phyloP scores from a whole-genome alignment of 805 yeast species.

The Candida gorgasii region DNA sequence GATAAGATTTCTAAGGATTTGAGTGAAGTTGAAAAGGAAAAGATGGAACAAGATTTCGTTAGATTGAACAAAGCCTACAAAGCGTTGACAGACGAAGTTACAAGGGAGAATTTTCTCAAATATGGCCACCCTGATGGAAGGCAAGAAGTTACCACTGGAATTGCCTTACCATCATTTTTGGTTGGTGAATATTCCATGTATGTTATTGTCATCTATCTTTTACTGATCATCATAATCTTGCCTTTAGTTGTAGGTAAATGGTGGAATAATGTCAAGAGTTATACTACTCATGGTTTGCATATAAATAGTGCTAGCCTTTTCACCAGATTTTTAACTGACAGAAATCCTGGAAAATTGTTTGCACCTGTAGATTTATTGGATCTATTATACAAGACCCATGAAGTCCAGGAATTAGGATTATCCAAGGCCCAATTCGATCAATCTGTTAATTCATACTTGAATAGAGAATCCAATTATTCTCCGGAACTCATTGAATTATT shows the following conservation, averaged over 20 bases:
- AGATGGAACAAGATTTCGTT: slow-evolving; percentile 75
- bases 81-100: slow-evolving; percentile 87
- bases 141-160: slow-evolving; percentile 85
- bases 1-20: slow-evolving; percentile 77
- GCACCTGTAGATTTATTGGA: slow-evolving; percentile 58
- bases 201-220: slow-evolving; percentile 61
- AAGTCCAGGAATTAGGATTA: slow-evolving; percentile 51
- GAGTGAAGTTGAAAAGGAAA: slow-evolving; percentile 53
- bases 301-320: slow-evolving; percentile 80
- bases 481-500: slow-evolving; percentile 57
- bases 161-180: slow-evolving; percentile 89
- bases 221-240: slow-evolving; percentile 71
- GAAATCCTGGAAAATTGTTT: slow-evolving; percentile 66
- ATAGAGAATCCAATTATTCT: slow-evolving; percentile 40
- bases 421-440: slow-evolving; percentile 36
- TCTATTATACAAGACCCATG: slow-evolving; percentile 66
- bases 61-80: slow-evolving; percentile 89
- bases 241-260: slow-evolving; percentile 82
- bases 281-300: slow-evolving; percentile 81
- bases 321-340: slow-evolving; percentile 70
- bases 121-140: slow-evolving; percentile 99
- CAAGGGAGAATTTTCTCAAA: slow-evolving; percentile 75
- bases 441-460: slow-evolving; percentile 59
- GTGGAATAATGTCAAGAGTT: slow-evolving; percentile 84
- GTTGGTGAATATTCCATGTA: slow-evolving; percentile 74